Evolutionary conservation across 257 asterid species (phyloP), one percentile per base, ranked within the genome.

Genomic region (Solanum rostratum): DNA sequence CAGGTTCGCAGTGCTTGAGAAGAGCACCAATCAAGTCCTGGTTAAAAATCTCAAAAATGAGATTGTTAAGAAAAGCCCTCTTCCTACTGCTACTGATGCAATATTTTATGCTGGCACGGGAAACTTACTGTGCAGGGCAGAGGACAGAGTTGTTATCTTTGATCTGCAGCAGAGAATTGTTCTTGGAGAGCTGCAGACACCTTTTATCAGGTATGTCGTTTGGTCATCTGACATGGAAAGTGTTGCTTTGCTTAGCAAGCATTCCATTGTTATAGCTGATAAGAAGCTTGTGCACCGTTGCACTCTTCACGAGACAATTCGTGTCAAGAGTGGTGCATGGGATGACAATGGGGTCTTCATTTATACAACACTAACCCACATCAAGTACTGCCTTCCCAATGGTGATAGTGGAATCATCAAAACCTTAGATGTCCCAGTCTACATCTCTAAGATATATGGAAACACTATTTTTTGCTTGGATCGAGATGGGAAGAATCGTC

Each of bases 241-340:
- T 88, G 95, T 97, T 78, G 99, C 99, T 88, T 90, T 97, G 84
- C 90, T 97, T 74, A 95, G 99, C 93, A 97, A 97, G 86, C 99
- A 97, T 88, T 92, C 98, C n/a, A 94, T 97, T 89, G 92, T 97
- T 39, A 94, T 97, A 84, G 94, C 99, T 87, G 98, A 95, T 86
- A 97, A 97, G 85, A 94, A 87, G 90, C 99, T 97, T 29, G 94
- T 88, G 62, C 99, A 95, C 86, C 97, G 97, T 27, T 95, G 98
- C 90, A 95, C 99, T 29, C 97, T 97, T 87, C 99, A 97, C 16
- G 99, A 97, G 92, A 97, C 99, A 3, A 97, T 97, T 84, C 98
- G 99, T 55, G 99, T 97, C 86, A 97, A 97, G 90, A 97, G 98
- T 84, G 99, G 99, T 87, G 98, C 97, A 11, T 97, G 99, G 99